These are phyloP conservation scores for Zoysia pacifica DNA, from an alignment of 176 grass and related monocot species.

Conservation along the genomic window DNA sequence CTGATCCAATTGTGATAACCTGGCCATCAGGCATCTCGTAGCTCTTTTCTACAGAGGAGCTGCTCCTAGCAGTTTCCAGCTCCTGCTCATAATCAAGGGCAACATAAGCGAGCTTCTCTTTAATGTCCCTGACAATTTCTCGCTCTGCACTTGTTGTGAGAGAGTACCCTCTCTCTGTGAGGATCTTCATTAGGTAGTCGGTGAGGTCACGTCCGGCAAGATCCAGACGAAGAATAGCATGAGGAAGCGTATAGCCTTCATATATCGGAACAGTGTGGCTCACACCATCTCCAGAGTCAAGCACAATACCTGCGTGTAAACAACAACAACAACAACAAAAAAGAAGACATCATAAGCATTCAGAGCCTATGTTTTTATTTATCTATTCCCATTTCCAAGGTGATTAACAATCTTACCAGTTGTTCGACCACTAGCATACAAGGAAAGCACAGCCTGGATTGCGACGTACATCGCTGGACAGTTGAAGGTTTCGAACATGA, in stretches of 20 bases:
- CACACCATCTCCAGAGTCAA: conserved; percentile 87
- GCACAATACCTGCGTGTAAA: conserved; percentile 63
- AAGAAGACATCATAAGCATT: not conserved
- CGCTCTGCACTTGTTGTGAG: conserved; percentile 77
- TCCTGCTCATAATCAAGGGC: conserved; percentile 81
- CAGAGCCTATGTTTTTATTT: not conserved
- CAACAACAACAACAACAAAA: not conserved
- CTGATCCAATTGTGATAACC: conserved; percentile 77
- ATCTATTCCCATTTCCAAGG: not conserved
- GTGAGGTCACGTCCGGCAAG: conserved; percentile 86
- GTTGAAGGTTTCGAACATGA: conserved; percentile 88
- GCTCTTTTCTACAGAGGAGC: conserved; percentile 77
- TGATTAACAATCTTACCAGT: conserved; percentile 53
- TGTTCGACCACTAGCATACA: conserved; percentile 83
- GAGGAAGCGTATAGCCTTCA: conserved; percentile 82
- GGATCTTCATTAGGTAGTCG: conserved; percentile 82
- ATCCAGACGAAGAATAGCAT: conserved; percentile 88
- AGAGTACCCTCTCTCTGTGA: conserved; percentile 85
- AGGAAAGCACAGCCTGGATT: conserved; percentile 83
- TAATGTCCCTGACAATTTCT: conserved; percentile 90
- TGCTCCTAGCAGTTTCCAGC: conserved; percentile 68
- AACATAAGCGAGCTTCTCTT: conserved; percentile 81
- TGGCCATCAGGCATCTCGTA: conserved; percentile 93
- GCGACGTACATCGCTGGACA: conserved; percentile 86
- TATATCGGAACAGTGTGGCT: conserved; percentile 91